Base-by-base conservation (phyloP, 306 rosid species). In the Pueraria montana region DNA sequence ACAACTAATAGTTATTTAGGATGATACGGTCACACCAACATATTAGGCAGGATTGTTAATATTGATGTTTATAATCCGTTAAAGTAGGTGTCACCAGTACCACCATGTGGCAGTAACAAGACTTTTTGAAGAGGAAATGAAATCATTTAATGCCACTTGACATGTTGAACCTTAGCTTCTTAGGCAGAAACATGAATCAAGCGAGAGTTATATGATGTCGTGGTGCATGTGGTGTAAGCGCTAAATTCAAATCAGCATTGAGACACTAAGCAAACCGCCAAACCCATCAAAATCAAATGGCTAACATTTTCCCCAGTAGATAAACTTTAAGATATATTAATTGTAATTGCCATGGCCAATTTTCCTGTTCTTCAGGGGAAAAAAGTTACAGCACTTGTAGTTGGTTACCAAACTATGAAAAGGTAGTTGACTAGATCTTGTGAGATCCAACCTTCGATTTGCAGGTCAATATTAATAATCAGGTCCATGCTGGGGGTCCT, bases 381-480 rank as follows among this genome's bases (percentile, higher is more conserved):
- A n/a, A 80, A 69, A 34, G 40, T 61, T 16, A 11, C 72, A 64
- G 13, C 23, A 62, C 34, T 18, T 23, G 81, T 63, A 74, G 87
- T 80, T 80, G 89, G 84, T 87, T 5, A 70, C 87, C 83, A 55
- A 67, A 53, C 50, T 45, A 69, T 62, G 36, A 70, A 61, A 26
- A 53, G 23, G 85, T 63, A 52, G 87, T 76, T 76, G 80, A 79
- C 81, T 49, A 79, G 84, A 72, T 76, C 67, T 66, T 62, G 56
- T 23, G 77, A 75, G 24, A 80, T 52, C 66, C 63, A 70, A 62
- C 40, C 55, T 74, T 75, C 9, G 26, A 67, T 49, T 59, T 68
- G 18, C 11, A 69, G 43, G 8, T 34, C 40, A 34, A 34, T 43
- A 65, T 82, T 67, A 64, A 76, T 38, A 49, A 62, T 48, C 38